Evolutionary conservation across 73 alveolate genomes (phyloP).

Genomic region (Diophrys sp.): DNA sequence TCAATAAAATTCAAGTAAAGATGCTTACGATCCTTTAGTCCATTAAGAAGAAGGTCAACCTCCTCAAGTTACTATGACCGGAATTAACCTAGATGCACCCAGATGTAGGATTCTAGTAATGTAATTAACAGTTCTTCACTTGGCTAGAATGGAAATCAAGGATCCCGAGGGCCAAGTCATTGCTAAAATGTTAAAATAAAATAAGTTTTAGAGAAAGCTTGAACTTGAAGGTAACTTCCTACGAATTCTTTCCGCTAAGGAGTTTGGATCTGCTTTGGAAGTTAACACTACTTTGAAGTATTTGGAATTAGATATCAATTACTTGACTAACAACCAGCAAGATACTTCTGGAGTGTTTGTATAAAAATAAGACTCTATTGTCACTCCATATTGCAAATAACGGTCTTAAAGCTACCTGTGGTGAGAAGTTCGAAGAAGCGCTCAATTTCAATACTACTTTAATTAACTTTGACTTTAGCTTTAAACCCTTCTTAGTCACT

Average conservation of each 20-base stretch:
- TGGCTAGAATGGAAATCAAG: conserved; percentile 55
- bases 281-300: conserved; percentile 57
- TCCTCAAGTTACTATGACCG: conserved; percentile 61
- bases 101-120: conserved; percentile 58
- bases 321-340: conserved; percentile 56
- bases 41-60: conserved; percentile 65
- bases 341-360: conserved; percentile 56
- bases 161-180: conserved; percentile 63
- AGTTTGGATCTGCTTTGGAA: conserved; percentile 60
- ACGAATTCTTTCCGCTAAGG: conserved; percentile 65
- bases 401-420: conserved; percentile 62
- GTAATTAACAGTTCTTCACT: conserved; percentile 53
- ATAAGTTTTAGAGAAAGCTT: conserved; percentile 60
- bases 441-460: conserved; percentile 53
- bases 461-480: conserved; percentile 72
- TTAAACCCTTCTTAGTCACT: conserved; percentile 45
- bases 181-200: conserved; percentile 64
- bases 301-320: conserved; percentile 70
- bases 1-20: conserved; percentile 64
- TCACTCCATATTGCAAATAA: conserved; percentile 66
- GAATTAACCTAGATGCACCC: conserved; percentile 66
- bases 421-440: conserved; percentile 55
- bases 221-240: conserved; percentile 78
- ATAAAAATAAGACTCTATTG: conserved; percentile 51
- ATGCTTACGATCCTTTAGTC: conserved; percentile 57